These are phyloP conservation scores for Cyanidiococcus yangmingshanensis DNA, from an alignment of 23 red algal genomes.

Conservation along the genomic window DNA sequence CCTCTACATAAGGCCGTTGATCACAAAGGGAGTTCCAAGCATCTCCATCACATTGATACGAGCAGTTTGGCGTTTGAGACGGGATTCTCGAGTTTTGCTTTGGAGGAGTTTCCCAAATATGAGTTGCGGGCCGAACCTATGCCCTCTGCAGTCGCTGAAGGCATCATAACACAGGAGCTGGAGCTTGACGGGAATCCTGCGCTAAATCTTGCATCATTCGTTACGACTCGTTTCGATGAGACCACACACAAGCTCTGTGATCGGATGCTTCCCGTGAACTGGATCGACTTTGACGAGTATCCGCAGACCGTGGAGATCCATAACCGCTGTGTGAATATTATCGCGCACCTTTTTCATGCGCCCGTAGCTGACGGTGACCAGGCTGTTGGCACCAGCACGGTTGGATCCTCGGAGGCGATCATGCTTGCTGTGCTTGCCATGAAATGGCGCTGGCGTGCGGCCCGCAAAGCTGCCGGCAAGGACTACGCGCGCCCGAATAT, in stretches of 20 bases:
- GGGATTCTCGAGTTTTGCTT: neutral
- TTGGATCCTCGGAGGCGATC: slow-evolving; percentile 35
- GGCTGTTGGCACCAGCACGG: slow-evolving; percentile 28
- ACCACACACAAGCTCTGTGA: neutral
- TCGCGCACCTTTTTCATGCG: slow-evolving; percentile 31
- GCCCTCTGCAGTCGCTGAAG: neutral
- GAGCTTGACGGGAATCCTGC: slow-evolving; percentile 15
- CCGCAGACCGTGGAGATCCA: slow-evolving; percentile 34
- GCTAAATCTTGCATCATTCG: slow-evolving; percentile 8
- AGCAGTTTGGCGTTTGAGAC: neutral
- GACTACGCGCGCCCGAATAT: slow-evolving; percentile 25
- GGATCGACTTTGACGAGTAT: slow-evolving; percentile 28
- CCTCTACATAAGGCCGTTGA: neutral
- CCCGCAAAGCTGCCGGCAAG: slow-evolving; percentile 4
- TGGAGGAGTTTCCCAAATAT: slow-evolving; percentile 4
- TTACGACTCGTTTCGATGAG: slow-evolving; percentile 4
- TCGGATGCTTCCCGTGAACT: slow-evolving; percentile 14
- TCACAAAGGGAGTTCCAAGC: neutral
- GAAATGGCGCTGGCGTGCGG: slow-evolving; percentile 35
- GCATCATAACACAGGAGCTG: slow-evolving; percentile 14
- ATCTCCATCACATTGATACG: neutral
- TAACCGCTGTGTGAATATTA: slow-evolving; percentile 35
- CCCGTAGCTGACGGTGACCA: slow-evolving; percentile 17
- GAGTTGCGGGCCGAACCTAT: neutral
- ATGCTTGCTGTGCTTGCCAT: slow-evolving; percentile 38